Base-by-base conservation (phyloP, 805 yeast species). In the Jamesozyma jinghongensis region DNA sequence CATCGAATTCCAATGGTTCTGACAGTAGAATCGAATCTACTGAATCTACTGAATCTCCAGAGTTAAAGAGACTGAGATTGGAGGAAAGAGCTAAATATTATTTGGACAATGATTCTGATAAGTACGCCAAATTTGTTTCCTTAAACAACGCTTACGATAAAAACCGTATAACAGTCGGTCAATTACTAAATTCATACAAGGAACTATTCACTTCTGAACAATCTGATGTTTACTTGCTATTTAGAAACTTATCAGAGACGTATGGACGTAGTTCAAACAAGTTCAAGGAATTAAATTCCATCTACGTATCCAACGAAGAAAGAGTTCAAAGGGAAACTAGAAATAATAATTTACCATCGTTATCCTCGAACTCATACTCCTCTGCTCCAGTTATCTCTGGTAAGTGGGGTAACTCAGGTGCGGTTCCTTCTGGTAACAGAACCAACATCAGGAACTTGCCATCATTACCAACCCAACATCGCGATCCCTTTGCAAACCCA, bases 51-150 rank as follows among this genome's bases (percentile, higher is more conserved):
- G 61, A 59, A 22, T 58, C 71, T 1, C 58, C 62, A 10, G 75
- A 71, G 26, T 61, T 69, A 32, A 82, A 76, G 49, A 71, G 66
- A 46, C 63, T 70, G 55, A 71, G 95, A 49, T 68, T 86, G 22
- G 90, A 83, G 47, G 94, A 85, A 57, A 69, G 95, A 54, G 95
- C 95, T 1, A 79, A 81, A 56, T 87, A 83, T 57, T 84, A 85
- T 56, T 62, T 84, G 39, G 69, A 75, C 38, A 77, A 80, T 49
- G 69, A 78, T 22, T 58, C 59, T 11, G 57, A 61, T 5, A 66
- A 66, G 7, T 67, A 79, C 47, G 65, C 66, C 7, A 54, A 63
- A 38, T 86, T 85, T 57, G 55, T 62, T 19, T 58, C 62, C 1
- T 45, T 74, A 12, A 82, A 80, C 51, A 62, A 62, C 16, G 54